Base-by-base conservation (phyloP, 192 early-diverging fungal species). In the Gaertneriomyces semiglobifer region DNA sequence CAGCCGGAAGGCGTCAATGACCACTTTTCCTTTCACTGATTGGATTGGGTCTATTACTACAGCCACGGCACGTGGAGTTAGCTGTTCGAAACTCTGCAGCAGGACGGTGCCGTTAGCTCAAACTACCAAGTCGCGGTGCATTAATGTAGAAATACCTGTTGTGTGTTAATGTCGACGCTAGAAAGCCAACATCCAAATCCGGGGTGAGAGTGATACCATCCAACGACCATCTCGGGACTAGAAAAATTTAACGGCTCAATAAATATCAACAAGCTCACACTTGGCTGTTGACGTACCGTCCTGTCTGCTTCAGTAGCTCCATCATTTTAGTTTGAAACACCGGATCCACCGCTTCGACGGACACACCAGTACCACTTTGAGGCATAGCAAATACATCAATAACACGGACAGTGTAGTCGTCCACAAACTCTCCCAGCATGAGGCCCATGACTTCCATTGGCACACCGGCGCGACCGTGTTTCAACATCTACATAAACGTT, bases 331-430 rank as follows among this genome's bases (percentile, higher is more conserved):
- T 94, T 75, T 99, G 98, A 69, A 98, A 99, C 11, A 97, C 98
- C 42, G 94, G 94, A 78, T 99, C 98, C 7, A 99, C 95, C 11
- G 98, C 94, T 70, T 99, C 98, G 18, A 99, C 98, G 11, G 94
- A 97, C 7, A 99, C 98, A 38, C 95, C 93, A 5, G 98, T 99
- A 59, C 98, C 98, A 70, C 90, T 92, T 77, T 99, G 98, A 40
- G 98, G 98, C 98, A 99, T 99, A n/a, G 98, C 98, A 90, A 98
- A 99, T 53, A 99, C 98, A 72, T 99, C 98, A 52, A 96, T 94
- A 14, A 99, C 98, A 4, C 92, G 89, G 1, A 99, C 95, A 2
- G 98, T 99, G 75, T 99, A 99, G 68, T 99, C 98, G 72, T 99
- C 98, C 5, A 99, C 88, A 83, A 99, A 99, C 74, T 98, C 93